Percentiles rank a stretch among this genome's conserved stretches.
These are phyloP conservation scores for Pleodorina starrii DNA, from an alignment of 139 green algal genomes.

Conservation along the genomic window DNA sequence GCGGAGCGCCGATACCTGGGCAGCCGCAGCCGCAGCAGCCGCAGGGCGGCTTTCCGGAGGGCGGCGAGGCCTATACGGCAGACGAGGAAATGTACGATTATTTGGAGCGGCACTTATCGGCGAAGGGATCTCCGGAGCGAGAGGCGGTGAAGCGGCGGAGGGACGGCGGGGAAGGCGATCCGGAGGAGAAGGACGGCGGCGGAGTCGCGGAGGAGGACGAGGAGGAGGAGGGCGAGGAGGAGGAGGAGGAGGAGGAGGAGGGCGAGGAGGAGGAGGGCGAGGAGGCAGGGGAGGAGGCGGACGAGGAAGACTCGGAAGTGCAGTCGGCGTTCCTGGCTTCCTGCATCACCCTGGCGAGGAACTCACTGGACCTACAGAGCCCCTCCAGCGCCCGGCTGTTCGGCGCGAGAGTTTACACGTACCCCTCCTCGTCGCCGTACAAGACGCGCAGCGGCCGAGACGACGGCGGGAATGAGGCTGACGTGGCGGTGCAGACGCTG, in stretches of 20 bases:
- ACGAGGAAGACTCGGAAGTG: slow-evolving; percentile 15
- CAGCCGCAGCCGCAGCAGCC: no score
- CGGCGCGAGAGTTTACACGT: neutral
- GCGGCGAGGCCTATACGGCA: neutral
- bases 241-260: neutral
- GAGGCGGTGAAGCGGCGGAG: no score
- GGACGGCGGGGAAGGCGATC: neutral
- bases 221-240: neutral
- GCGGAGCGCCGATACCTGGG: no score
- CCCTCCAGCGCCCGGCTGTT: neutral
- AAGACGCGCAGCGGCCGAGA: neutral
- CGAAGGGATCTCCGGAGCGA: no score
- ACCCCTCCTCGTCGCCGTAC: neutral
- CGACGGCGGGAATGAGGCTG: neutral
- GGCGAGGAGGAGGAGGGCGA: neutral
- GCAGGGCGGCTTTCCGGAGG: no score
- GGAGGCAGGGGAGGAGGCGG: neutral
- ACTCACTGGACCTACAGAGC: neutral
- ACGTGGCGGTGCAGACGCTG: neutral
- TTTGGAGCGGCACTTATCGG: slow-evolving; percentile 25
- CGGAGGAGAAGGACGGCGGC: neutral
- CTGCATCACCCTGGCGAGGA: slow-evolving; percentile 17
- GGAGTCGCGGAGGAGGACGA: neutral
- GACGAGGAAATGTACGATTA: slow-evolving; percentile 22
- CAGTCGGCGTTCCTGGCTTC: slow-evolving; percentile 41